Conservation (phyloP, 2,329 filamentous ascomycete species). For the Cercospora citrullina region DNA sequence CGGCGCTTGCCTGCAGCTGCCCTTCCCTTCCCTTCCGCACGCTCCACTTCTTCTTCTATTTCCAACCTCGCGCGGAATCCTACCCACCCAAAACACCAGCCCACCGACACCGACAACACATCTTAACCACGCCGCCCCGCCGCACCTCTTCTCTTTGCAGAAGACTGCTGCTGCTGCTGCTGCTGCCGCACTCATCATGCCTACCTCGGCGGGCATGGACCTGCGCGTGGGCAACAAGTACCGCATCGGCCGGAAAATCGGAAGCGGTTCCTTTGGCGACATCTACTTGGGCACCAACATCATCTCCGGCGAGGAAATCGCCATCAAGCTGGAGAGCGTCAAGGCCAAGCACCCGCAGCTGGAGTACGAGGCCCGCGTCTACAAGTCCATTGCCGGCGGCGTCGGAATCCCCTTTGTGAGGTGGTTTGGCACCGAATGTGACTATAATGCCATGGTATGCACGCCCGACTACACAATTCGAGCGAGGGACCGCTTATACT, state of each 20-base stretch:
- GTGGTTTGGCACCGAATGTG: constrained; percentile 99
- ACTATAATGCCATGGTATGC: constrained; percentile 97
- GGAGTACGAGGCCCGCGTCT: constrained; percentile 96
- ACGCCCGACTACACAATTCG: background rate
- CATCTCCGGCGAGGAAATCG: constrained; percentile 98
- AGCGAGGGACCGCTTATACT: background rate
- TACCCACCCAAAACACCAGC: background rate
- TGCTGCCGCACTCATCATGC: background rate
- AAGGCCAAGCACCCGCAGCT: constrained; percentile 99
- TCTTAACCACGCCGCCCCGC: background rate
- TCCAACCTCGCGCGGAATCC: background rate
- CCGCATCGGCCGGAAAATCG: constrained; percentile 98
- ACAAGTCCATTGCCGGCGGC: constrained; percentile 84
- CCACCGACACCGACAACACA: background rate
- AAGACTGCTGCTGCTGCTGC: background rate
- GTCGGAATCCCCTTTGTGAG: constrained; percentile 98
- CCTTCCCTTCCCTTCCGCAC: background rate
- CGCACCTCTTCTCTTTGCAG: background rate
- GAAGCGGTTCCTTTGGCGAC: constrained; percentile 94
- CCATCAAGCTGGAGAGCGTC: constrained; percentile 98
- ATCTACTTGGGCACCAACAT: constrained; percentile 99
- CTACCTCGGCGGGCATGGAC: constrained; percentile 56
- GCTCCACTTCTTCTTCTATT: background rate
- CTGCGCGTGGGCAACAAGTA: constrained; percentile 99
- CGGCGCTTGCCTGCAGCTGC: background rate